Evolutionary conservation across 2,329 filamentous ascomycete species (phyloP).

Genomic region (Fusarium sp.): DNA sequence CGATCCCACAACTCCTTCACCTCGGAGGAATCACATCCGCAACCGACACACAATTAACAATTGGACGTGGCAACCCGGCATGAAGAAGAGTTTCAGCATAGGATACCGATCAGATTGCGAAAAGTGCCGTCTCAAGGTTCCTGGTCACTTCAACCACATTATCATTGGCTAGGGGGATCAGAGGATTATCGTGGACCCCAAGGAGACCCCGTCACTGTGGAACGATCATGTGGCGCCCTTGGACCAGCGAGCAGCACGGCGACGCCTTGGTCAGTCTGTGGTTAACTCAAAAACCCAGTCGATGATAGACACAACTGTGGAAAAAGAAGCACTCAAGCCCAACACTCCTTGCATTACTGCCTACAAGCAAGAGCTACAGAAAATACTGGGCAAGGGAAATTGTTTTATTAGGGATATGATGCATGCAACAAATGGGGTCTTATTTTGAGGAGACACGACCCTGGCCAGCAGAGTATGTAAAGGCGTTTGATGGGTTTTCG

Average conservation of each 20-base stretch:
- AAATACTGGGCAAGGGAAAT: background rate
- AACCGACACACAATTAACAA: constrained; percentile 70
- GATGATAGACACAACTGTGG: background rate
- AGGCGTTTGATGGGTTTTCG: background rate
- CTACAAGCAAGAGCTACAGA: background rate
- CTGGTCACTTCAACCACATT: constrained; percentile 85
- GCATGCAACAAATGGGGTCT: background rate
- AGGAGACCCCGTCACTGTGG: constrained; percentile 38
- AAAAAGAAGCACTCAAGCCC: background rate
- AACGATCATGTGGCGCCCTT: constrained; percentile 44
- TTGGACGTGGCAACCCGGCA: constrained; percentile 71
- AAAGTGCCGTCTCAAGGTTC: constrained; percentile 79
- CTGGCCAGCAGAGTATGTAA: background rate
- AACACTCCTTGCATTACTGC: background rate
- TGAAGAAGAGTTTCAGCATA: constrained; percentile 81
- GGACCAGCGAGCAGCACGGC: constrained; percentile 32
- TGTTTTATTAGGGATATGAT: background rate
- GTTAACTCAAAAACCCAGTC: background rate
- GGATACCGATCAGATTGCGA: constrained; percentile 83
- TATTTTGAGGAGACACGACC: background rate
- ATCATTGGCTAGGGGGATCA: constrained; percentile 68
- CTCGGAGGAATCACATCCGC: constrained; percentile 67
- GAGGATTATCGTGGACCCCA: constrained; percentile 44
- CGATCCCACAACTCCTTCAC: constrained; percentile 59
- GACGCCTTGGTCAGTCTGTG: constrained; percentile 4